Percentiles rank a stretch among this genome's conserved stretches.
Conservation (phyloP, 495 filamentous ascomycete genomes). For the Tetracladium marchalianum region DNA sequence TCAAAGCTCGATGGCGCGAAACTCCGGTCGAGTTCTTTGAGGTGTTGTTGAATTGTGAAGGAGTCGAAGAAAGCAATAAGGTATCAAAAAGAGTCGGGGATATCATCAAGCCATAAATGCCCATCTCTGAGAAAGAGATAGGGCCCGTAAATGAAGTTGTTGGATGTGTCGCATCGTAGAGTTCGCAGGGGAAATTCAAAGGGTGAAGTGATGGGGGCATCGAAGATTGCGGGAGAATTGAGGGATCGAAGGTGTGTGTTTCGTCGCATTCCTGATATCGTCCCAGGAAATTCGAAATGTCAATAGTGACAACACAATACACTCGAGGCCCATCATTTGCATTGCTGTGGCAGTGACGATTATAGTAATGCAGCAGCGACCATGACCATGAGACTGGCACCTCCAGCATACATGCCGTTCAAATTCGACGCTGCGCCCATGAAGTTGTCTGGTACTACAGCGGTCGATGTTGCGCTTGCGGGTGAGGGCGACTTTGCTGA, state of each 20-base stretch:
- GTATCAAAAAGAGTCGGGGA: too few species aligned
- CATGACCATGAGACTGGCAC: conserved; percentile 33
- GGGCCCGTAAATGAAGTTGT: conserved; percentile 16
- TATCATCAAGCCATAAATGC: conserved; percentile 16
- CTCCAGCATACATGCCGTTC: conserved; percentile 27
- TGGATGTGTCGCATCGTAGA: conserved; percentile 17
- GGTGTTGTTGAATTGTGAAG: too few species aligned
- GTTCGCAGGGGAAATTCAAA: conserved; percentile 5
- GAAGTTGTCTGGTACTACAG: conserved; percentile 17
- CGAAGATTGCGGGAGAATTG: conserved; percentile 26
- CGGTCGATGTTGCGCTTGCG: neutral
- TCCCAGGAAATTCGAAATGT: neutral
- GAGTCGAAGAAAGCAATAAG: too few species aligned
- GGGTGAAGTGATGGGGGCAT: conserved; percentile 29
- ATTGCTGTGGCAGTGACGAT: neutral
- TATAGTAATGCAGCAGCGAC: conserved; percentile 37
- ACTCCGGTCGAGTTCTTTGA: too few species aligned
- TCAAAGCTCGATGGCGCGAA: too few species aligned
- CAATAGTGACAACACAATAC: neutral
- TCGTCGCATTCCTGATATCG: neutral
- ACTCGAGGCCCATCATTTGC: neutral
- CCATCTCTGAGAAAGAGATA: conserved; percentile 6
- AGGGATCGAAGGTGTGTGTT: neutral
- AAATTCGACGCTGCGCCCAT: conserved; percentile 26
- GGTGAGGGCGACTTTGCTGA: conserved; percentile 2